Evolutionary conservation across 352 stramenopile species (phyloP), one percentile per base, ranked within the genome.

Genomic region (Elongisporangium undulatum): DNA sequence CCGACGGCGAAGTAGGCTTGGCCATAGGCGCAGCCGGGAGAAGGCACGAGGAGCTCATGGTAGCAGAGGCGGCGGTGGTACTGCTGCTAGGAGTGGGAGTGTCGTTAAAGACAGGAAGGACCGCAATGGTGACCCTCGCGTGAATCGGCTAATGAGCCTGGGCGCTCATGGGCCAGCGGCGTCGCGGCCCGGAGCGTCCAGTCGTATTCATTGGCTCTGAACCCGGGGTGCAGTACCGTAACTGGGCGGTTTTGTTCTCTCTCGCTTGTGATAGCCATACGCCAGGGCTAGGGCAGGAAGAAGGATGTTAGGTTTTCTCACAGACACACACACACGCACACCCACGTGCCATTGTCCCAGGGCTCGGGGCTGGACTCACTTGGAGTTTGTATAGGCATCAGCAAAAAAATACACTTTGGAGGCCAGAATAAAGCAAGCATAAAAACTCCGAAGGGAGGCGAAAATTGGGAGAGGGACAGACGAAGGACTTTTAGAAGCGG

Each of bases 21-120:
- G 72, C 56, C 22, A 75, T 56, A 20, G 74, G 61, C 12, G 75
- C 72, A 19, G 86, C 64, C 9, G 75, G 75, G 19, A 84, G 61
- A 24, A 83, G 56, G 48, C 65, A 86, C 51, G 75, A 85, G 17
- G 65, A 89, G 67, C 79, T 92, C 82, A 92, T 91, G 17, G 1
- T 15, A 41, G 29, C 29, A 41, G 29, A 41, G 16, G 56, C 13
- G 49, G 55, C 20, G 55, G 13, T 39, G 49, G 53, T 17, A 45
- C 48, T 24, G 26, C 53, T 20, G 63, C 52, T 61, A 2, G 26
- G 24, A 55, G 20, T 19, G 50, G 29, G 29, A 41, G 29, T 41
- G 29, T 2, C 29, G 29, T 15, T 41, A 41, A 41, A 41, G 29
- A 41, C 29, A 4, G 29, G 29, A 41, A 41, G 29, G 29, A 9